These are phyloP conservation scores for Panaeolus cyanescens DNA, from an alignment of 768 basidiomycete genomes.

Conservation along the genomic window DNA sequence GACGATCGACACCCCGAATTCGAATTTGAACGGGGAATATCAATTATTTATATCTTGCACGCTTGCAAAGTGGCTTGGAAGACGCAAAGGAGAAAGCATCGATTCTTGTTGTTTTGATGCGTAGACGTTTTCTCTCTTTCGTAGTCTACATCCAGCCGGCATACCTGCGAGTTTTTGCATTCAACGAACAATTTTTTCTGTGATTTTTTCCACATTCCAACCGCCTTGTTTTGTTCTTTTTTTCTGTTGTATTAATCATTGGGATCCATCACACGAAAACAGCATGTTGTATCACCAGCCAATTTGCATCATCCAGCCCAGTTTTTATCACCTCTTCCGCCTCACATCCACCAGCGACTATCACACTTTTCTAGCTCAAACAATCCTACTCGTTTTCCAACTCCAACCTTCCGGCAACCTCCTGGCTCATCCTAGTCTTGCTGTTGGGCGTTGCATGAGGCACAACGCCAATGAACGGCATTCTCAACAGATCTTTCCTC, in stretches of 20 bases:
- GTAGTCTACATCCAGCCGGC: constrained; percentile 3
- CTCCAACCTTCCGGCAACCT: background rate
- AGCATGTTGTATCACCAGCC: constrained; percentile 43
- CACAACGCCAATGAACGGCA: background rate
- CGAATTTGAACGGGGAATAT: background rate
- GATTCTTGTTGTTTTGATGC: background rate
- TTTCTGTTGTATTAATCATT: constrained; percentile 43
- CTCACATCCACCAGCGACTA: constrained; percentile 1
- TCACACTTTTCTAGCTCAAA: background rate
- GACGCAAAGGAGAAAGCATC: constrained; percentile 10
- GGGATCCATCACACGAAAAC: constrained; percentile 30
- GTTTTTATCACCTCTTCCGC: constrained; percentile 6
- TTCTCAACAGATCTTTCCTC: background rate
- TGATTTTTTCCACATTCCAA: constrained; percentile 10
- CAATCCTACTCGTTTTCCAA: background rate
- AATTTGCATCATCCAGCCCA: constrained; percentile 18
- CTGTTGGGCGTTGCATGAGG: background rate
- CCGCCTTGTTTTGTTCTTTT: constrained; percentile 19
- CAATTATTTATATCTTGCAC: constrained; percentile 5
- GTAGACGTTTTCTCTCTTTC: constrained; percentile 14
- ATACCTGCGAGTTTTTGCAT: background rate
- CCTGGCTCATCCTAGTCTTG: background rate
- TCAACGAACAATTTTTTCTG: constrained; percentile 8
- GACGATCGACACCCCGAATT: constrained; percentile 10
- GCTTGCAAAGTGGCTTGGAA: constrained; percentile 3